These are phyloP conservation scores for Pleurotus tuber-regium DNA, from an alignment of 768 basidiomycete species.

Conservation along the genomic window DNA sequence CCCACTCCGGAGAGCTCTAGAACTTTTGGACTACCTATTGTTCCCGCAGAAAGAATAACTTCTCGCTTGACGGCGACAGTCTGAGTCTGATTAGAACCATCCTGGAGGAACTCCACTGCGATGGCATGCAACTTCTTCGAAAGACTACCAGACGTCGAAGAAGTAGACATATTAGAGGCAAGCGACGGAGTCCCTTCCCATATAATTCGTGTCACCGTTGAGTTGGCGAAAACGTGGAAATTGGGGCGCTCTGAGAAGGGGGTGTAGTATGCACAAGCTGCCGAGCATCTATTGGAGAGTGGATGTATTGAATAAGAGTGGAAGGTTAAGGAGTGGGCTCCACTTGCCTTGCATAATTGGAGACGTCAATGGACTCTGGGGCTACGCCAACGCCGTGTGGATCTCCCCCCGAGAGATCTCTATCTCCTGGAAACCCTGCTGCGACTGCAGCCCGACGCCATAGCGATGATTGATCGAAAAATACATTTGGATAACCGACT, in stretches of 20 bases:
- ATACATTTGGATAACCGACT: slow-evolving; percentile 31
- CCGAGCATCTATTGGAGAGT: slow-evolving; percentile 28
- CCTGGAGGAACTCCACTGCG: slow-evolving; percentile 43
- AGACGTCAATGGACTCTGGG: slow-evolving; percentile 26
- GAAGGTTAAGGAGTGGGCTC: background rate
- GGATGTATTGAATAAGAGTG: too few species aligned
- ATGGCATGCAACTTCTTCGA: slow-evolving; percentile 37
- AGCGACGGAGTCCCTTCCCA: slow-evolving; percentile 17
- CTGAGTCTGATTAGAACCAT: slow-evolving; percentile 17
- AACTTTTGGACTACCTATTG: slow-evolving; percentile 40
- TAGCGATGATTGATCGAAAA: slow-evolving; percentile 26
- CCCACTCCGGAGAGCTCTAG: slow-evolving; percentile 31
- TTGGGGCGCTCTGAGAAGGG: slow-evolving; percentile 27
- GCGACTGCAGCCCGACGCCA: slow-evolving; percentile 23
- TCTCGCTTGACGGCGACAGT: slow-evolving; percentile 49
- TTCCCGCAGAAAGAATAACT: slow-evolving; percentile 44
- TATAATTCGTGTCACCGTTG: slow-evolving; percentile 46
- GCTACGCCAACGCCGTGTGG: slow-evolving; percentile 28
- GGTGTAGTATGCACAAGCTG: slow-evolving; percentile 15
- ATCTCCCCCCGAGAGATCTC: slow-evolving; percentile 25
- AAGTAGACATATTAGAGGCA: too few species aligned
- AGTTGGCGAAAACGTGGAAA: slow-evolving; percentile 47
- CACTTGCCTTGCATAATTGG: slow-evolving; percentile 27
- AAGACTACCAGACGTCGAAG: too few species aligned
- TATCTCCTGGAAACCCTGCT: slow-evolving; percentile 21